Percentiles rank a stretch among this genome's conserved stretches.
Conservation (phyloP, 2,329 filamentous ascomycete species). For the Lecanoromycetidae sp. region DNA sequence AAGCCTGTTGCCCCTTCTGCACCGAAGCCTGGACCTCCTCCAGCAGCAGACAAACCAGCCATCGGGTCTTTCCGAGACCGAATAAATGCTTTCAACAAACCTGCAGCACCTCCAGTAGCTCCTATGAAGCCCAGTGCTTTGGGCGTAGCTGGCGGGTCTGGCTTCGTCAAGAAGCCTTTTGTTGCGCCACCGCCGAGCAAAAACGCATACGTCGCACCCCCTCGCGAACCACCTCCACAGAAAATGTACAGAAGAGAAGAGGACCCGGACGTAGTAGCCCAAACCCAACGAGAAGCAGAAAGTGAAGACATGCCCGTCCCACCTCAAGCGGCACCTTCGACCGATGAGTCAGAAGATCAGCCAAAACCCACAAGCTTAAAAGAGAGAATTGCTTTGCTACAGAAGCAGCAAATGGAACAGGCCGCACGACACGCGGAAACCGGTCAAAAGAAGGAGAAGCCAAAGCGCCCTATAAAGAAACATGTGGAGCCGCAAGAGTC, state of each 20-base stretch:
- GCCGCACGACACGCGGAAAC: slow-evolving; percentile 70
- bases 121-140: slow-evolving; percentile 72
- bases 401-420: slow-evolving; percentile 87
- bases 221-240: slow-evolving; percentile 54
- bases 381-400: slow-evolving; percentile 84
- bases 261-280: slow-evolving; percentile 48
- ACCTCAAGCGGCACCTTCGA: slow-evolving; percentile 18
- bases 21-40: slow-evolving; percentile 30
- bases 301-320: slow-evolving; percentile 24
- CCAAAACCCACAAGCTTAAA: slow-evolving; percentile 90
- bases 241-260: slow-evolving; percentile 80
- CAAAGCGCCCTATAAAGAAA: slow-evolving; percentile 64
- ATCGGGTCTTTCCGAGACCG: slow-evolving; percentile 80
- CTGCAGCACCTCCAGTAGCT: slow-evolving; percentile 74
- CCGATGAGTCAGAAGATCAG: slow-evolving; percentile 54
- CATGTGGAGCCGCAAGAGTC: slow-evolving; percentile 34
- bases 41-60: slow-evolving; percentile 57
- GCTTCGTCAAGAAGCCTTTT: slow-evolving; percentile 93
- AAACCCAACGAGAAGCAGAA: slow-evolving; percentile 18
- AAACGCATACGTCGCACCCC: slow-evolving; percentile 74
- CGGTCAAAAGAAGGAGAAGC: slow-evolving; percentile 72
- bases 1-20: slow-evolving; percentile 24
- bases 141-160: slow-evolving; percentile 41
- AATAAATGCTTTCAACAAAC: slow-evolving; percentile 93
- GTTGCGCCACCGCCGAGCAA: slow-evolving; percentile 89